Base-by-base conservation (phyloP, 345 rosid species). In the Diplotaxis tenuifolia region DNA sequence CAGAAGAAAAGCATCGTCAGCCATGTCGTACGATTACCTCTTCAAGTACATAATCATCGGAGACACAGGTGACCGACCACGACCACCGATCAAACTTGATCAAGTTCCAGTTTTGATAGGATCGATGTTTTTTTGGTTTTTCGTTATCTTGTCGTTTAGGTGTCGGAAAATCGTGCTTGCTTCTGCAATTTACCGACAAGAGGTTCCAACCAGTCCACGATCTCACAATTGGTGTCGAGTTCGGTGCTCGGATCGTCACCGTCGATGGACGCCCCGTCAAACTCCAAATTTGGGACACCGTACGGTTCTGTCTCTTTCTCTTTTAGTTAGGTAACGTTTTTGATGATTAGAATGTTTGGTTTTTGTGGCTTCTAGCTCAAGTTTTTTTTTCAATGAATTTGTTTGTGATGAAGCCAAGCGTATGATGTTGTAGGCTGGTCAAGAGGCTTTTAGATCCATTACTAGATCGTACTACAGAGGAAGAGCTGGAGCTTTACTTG, bases 381-480 rank as follows among this genome's bases (percentile, higher is more conserved):
- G 4, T 29, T 34, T 59, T 3, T 11, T 75, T 6, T 52, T 50
- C n/a, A n/a, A n/a, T n/a, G n/a, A n/a, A 55, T 58, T 15, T 29
- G 40, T 4, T 29, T 29, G 15, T 16, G 56, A 15, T 34, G 57
- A 10, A 21, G 23, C 57, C 45, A 12, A 58, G 32, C n/a, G 32
- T n/a, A 6, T 58, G 52, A 21, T 72, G 34, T 62, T 66, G 62
- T 67, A 94, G 96, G 98, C 98, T 18, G 97, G 96, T 21, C 98
- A 94, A 84, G 98, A 94, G 83, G 89, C 96, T 28, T 94, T 94
- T 78, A 87, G 98, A 80, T 94, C 98, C n/a, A n/a, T n/a, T n/a
- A n/a, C n/a, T n/a, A n/a, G n/a, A n/a, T n/a, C n/a, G n/a, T n/a
- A n/a, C n/a, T n/a, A n/a, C n/a, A n/a, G n/a, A n/a, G n/a, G n/a